Percentiles rank a stretch among this genome's conserved stretches.
phyloP scores from a whole-genome alignment of 805 yeast species.

The Millerago galiae region DNA sequence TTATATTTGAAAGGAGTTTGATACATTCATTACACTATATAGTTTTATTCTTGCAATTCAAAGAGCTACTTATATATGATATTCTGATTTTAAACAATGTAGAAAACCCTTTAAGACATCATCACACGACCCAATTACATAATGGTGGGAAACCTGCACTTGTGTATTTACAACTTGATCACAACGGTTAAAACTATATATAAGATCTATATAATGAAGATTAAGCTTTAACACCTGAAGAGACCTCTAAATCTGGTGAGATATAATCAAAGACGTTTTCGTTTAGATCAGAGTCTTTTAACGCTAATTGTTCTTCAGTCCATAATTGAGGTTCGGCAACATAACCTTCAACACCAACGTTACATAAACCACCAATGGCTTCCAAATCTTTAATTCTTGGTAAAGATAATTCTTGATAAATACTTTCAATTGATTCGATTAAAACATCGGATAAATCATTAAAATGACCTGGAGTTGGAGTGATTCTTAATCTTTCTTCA shows the following conservation, averaged over 20 bases:
- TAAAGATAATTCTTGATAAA: slow-evolving; percentile 68
- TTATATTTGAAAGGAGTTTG: neutral
- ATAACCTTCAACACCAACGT: slow-evolving; percentile 62
- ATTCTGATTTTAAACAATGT: too few relatives aligned
- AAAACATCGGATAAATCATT: slow-evolving; percentile 69
- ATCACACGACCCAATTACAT: too few relatives aligned
- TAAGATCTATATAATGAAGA: neutral
- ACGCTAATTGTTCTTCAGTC: slow-evolving; percentile 74
- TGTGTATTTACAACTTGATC: neutral
- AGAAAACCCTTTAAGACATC: too few relatives aligned
- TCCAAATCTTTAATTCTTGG: slow-evolving; percentile 77
- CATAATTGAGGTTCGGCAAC: slow-evolving; percentile 62
- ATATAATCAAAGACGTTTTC: slow-evolving; percentile 60
- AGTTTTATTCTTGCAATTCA: too few relatives aligned
- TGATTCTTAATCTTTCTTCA: slow-evolving; percentile 89
- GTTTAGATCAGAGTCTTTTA: slow-evolving; percentile 58
- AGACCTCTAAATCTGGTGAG: slow-evolving; percentile 57
- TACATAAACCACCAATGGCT: slow-evolving; percentile 79
- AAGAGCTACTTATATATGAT: neutral
- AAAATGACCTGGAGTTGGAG: slow-evolving; percentile 98
- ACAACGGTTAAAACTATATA: neutral
- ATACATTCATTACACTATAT: slow-evolving; percentile 1
- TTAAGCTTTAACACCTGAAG: slow-evolving; percentile 47
- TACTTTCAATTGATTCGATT: slow-evolving; percentile 71
- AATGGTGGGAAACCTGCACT: too few relatives aligned